Percentiles rank a stretch among this genome's conserved stretches.
Evolutionary conservation across 1,284 basidiomycete genomes (phyloP).

Genomic region (Malassezia japonica): DNA sequence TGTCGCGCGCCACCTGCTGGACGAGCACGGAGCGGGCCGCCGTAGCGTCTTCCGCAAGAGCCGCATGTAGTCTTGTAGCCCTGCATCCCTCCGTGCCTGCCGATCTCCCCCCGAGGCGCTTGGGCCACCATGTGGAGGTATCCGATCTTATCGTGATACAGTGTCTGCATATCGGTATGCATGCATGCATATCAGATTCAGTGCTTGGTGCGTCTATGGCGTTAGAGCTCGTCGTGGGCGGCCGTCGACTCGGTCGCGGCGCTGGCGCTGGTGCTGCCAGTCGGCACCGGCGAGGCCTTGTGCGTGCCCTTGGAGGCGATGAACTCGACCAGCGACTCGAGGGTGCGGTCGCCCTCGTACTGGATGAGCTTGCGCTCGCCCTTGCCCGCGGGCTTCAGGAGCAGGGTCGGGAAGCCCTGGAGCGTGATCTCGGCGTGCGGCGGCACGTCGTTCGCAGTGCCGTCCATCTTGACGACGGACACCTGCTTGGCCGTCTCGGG

Average conservation of each 20-base stretch:
- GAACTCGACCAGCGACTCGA: constrained; percentile 45
- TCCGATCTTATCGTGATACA: no score
- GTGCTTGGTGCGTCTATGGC: no score
- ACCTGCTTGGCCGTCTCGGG: constrained; percentile 66
- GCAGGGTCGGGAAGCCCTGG: constrained; percentile 83
- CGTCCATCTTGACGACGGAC: constrained; percentile 80
- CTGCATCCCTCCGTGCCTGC: no score
- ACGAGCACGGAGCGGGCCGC: constrained; percentile 30
- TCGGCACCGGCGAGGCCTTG: constrained; percentile 27
- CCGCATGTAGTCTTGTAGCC: no score
- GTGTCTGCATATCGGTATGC: no score
- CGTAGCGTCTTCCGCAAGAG: constrained; percentile 8
- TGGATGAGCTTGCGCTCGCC: constrained; percentile 65
- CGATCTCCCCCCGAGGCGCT: no score
- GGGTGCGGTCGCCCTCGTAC: constrained; percentile 45
- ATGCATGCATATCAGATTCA: no score
- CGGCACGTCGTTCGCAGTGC: constrained; percentile 91
- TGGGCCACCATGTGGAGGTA: no score
- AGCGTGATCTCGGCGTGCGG: constrained; percentile 67
- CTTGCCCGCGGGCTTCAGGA: constrained; percentile 85
- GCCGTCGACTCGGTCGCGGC: not conserved
- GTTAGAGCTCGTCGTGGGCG: not conserved
- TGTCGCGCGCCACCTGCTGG: constrained; percentile 53
- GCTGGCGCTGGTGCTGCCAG: not conserved
- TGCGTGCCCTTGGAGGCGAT: constrained; percentile 41